Percentiles rank a stretch among this genome's conserved stretches.
Evolutionary conservation across 805 yeast genomes (phyloP).

Genomic region (Nakazawaea pomicola): DNA sequence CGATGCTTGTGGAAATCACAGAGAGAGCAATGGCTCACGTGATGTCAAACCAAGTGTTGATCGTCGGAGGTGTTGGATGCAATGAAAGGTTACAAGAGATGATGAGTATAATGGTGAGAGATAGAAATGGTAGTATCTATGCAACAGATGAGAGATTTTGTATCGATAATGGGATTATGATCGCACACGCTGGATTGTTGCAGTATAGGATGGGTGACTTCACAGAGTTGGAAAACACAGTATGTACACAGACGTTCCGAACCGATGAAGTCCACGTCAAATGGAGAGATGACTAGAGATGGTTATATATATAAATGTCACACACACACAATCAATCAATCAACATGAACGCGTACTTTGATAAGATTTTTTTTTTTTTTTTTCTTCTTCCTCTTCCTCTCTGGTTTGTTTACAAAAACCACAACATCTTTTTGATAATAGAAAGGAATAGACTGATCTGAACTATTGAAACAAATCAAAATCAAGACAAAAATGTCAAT

Average conservation of each 20-base stretch:
- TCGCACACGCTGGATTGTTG: conserved; percentile 94
- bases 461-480: background rate
- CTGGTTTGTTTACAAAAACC: background rate
- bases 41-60: conserved; percentile 77
- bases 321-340: too few species aligned
- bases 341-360: too few species aligned
- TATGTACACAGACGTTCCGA: conserved; percentile 89
- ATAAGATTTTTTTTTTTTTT: too few species aligned
- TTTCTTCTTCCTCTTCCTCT: too few species aligned
- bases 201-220: conserved; percentile 80
- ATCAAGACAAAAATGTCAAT: conserved; percentile 9
- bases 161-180: conserved; percentile 98
- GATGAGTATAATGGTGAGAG: conserved; percentile 95
- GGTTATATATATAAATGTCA: too few species aligned
- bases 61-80: conserved; percentile 99
- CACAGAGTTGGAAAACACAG: conserved; percentile 57
- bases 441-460: too few species aligned
- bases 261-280: conserved; percentile 89
- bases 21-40: conserved; percentile 99
- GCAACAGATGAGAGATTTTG: conserved; percentile 98
- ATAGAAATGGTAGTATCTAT: conserved; percentile 80
- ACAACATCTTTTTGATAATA: too few species aligned
- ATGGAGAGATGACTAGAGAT: conserved; percentile 79
- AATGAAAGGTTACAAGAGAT: conserved; percentile 86
- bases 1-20: conserved; percentile 96